Evolutionary conservation across 1,284 basidiomycete species (phyloP).

Genomic region (Cronartium ribicola): DNA sequence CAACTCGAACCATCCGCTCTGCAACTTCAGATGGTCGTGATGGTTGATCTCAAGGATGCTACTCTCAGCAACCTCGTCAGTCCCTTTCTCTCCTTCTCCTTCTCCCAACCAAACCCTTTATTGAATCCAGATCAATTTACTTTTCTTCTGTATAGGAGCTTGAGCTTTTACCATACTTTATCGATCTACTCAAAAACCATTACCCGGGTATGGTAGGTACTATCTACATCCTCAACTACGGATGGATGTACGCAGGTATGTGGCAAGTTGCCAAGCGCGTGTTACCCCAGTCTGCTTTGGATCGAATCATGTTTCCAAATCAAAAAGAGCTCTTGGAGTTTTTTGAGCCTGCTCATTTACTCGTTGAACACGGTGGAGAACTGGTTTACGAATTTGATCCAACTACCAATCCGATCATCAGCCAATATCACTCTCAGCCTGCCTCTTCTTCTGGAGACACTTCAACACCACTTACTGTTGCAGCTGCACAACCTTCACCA

Average conservation of each 20-base stretch:
- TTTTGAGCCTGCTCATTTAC: slow-evolving; percentile 60
- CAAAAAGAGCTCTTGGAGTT: slow-evolving; percentile 61
- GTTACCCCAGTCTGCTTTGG: slow-evolving; percentile 65
- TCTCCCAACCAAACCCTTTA: neutral
- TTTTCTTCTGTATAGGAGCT: slow-evolving; percentile 48
- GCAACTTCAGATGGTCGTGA: slow-evolving; percentile 28
- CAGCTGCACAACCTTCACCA: neutral
- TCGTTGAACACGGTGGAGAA: slow-evolving; percentile 47
- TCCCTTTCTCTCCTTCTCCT: neutral
- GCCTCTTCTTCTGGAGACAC: neutral
- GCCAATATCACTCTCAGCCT: slow-evolving; percentile 8
- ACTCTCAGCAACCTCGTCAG: slow-evolving; percentile 40
- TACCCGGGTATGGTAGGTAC: slow-evolving; percentile 73
- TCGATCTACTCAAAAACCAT: slow-evolving; percentile 56
- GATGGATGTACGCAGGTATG: slow-evolving; percentile 71
- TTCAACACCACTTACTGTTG: neutral
- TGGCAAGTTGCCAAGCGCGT: slow-evolving; percentile 72
- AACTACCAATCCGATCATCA: slow-evolving; percentile 10
- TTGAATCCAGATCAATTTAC: neutral
- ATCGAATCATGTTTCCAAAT: slow-evolving; percentile 69
- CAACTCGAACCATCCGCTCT: slow-evolving; percentile 10
- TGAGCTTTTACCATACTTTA: slow-evolving; percentile 52
- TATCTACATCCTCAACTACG: slow-evolving; percentile 74
- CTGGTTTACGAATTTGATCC: slow-evolving; percentile 46
- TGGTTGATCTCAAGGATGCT: slow-evolving; percentile 38